These are phyloP conservation scores for Myxozyma kluyveri DNA, from an alignment of 805 yeast genomes.

Conservation along the genomic window DNA sequence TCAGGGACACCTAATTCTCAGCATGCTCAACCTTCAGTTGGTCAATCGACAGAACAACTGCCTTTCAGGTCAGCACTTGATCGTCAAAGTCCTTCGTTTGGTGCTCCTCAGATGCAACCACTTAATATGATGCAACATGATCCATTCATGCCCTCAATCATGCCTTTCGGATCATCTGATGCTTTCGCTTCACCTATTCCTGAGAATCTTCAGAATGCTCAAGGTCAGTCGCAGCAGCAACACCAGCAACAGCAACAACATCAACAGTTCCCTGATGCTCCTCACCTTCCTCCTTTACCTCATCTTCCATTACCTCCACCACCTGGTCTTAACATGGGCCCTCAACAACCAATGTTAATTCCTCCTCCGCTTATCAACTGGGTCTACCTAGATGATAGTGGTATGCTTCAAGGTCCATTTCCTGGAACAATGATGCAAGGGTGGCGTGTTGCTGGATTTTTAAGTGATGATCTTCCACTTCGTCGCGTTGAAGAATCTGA, in stretches of 20 bases:
- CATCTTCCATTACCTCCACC: conserved; percentile 8
- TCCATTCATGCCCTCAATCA: background rate
- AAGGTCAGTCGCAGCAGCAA: conserved; percentile 13
- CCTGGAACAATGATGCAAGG: conserved; percentile 69
- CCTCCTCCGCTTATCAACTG: conserved; percentile 42
- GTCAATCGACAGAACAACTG: background rate
- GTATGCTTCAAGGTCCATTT: conserved; percentile 79
- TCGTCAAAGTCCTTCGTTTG: background rate
- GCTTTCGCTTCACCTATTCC: background rate
- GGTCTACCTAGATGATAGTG: conserved; percentile 70
- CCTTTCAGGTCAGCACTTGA: background rate
- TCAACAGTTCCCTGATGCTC: conserved; percentile 7
- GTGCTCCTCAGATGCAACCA: background rate
- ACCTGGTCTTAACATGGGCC: conserved; percentile 22
- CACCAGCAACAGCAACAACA: conserved; percentile 17
- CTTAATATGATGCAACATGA: background rate
- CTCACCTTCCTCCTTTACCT: background rate
- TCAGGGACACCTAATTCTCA: conserved; percentile 20
- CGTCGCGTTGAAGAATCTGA: conserved; percentile 56
- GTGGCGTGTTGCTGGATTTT: conserved; percentile 66
- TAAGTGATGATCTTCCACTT: conserved; percentile 53
- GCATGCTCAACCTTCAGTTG: conserved; percentile 3
- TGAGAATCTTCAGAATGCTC: background rate
- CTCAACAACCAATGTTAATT: conserved; percentile 9
- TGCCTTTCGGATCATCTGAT: conserved; percentile 4